Base-by-base conservation (phyloP, 1,139 yeast species). In the Magnusiomyces suaveolens region DNA sequence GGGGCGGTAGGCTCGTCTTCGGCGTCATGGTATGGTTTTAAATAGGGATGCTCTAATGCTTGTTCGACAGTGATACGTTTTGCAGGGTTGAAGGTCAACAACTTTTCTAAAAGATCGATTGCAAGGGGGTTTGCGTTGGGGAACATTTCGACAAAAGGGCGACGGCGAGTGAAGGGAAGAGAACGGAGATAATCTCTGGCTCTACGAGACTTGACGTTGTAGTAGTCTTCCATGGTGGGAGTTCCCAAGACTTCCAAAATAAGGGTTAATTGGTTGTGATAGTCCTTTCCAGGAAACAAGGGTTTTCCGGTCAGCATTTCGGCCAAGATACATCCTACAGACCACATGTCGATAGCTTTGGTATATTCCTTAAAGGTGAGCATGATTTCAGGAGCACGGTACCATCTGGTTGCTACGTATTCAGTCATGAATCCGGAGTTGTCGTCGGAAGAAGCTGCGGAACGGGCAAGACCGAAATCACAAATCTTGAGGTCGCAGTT, bases 371-470 rank as follows among this genome's bases (percentile, higher is more conserved):
- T 92, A 70, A 87, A 88, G 63, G 94, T 83, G 56, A 92, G 77
- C 92, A 92, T 92, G 69, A 92, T 88, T 68, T 92, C 98, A 0
- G 98, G 98, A 0, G 98, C 98, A 60, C 98, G 75, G 70, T 92
- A 92, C 97, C 98, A 92, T 66, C 97, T 77, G 0, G 98, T 90
- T 32, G 98, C 97, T 36, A 92, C 97, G 68, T 92, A 92, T 68
- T 92, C 98, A 0, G 98, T 92, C 76, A 90, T 74, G 64, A 85
- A 89, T n/a, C 96, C 96, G 38, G 89, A 87, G 64, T 92, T 90
- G 61, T 83, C 85, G 60, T 84, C 94, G 0, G 90, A 87, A 62
- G 86, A 86, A 58, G 80, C 83, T 29, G 89, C 82, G 67, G 84
- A 90, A 16, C 98, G 79, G 1, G 98, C 97, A 54, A 92, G 78